Percentiles rank a stretch among this genome's conserved stretches.
Evolutionary conservation across 129 eudicot species (phyloP).

Genomic region (Logfia minima): DNA sequence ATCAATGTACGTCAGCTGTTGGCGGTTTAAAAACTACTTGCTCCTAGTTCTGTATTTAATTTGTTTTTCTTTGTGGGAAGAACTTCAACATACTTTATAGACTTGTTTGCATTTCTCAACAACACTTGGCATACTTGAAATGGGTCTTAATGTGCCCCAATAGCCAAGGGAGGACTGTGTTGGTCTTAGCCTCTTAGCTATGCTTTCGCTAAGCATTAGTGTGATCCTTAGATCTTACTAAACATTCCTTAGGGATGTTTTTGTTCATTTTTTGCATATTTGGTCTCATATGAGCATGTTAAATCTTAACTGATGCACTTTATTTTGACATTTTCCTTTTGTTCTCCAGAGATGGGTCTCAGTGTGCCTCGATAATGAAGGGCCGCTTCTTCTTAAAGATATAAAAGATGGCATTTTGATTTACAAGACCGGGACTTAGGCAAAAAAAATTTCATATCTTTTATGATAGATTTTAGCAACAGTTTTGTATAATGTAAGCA

Average conservation of each 20-base stretch:
- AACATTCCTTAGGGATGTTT: neutral
- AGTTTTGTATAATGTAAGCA: slow-evolving; percentile 40
- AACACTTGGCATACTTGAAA: neutral
- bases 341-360: slow-evolving; percentile 63
- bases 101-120: neutral
- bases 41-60: neutral
- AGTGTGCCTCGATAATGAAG: slow-evolving; percentile 73
- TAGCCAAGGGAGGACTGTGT: neutral
- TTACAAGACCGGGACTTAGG: slow-evolving; percentile 11
- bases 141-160: neutral
- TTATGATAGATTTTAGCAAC: slow-evolving; percentile 24
- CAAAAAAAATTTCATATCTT: slow-evolving; percentile 4
- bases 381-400: neutral
- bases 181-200: neutral
- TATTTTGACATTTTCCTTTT: neutral
- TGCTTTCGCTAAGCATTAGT: neutral
- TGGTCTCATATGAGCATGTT: slow-evolving; percentile 6
- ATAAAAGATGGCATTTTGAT: slow-evolving; percentile 25
- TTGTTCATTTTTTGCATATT: neutral
- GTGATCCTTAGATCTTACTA: neutral
- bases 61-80: neutral
- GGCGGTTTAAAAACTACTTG: too few relatives aligned
- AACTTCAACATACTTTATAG: neutral
- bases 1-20: too few relatives aligned
- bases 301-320: slow-evolving; percentile 16